phyloP scores from a whole-genome alignment of 2,329 filamentous ascomycete species.

The Biscogniauxia mediterranea region DNA sequence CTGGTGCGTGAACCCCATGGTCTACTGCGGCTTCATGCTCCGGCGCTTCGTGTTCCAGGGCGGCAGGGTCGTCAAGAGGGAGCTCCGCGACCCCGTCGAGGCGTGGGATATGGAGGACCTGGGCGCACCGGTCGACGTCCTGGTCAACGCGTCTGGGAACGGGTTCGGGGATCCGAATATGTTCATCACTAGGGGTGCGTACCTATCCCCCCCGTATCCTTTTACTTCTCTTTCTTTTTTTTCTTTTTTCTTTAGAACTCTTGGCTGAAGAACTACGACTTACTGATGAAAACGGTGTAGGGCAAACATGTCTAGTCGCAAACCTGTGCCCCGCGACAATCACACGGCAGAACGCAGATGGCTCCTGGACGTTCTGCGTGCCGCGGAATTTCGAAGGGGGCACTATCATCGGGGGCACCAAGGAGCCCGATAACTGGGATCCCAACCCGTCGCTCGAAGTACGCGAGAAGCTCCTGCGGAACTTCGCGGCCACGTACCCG shows the following conservation, averaged over 20 bases:
- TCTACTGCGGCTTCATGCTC: slow-evolving; percentile 50
- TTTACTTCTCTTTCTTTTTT: not conserved
- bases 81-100: slow-evolving; percentile 38
- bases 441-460: slow-evolving; percentile 46
- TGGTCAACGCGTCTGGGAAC: slow-evolving; percentile 47
- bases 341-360: slow-evolving; percentile 62
- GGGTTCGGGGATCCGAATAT: slow-evolving; percentile 43
- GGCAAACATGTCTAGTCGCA: slow-evolving; percentile 47
- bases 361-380: slow-evolving; percentile 61
- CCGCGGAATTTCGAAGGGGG: slow-evolving; percentile 61
- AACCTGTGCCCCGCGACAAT: slow-evolving; percentile 39
- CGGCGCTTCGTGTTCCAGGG: slow-evolving; percentile 40
- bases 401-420: slow-evolving; percentile 65
- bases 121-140: slow-evolving; percentile 26
- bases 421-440: slow-evolving; percentile 58
- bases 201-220: slow-evolving; percentile 1
- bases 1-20: slow-evolving; percentile 54
- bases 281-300: slow-evolving; percentile 20
- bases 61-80: slow-evolving; percentile 34
- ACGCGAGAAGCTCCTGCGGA: slow-evolving; percentile 44
- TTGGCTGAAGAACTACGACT: not conserved
- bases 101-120: slow-evolving; percentile 36
- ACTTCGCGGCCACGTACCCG: slow-evolving; percentile 31
- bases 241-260: no score
- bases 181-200: slow-evolving; percentile 43